A percentile compares a stretch with the other conserved stretches of the same genome.
These are phyloP conservation scores for Cladosporium halotolerans DNA, from an alignment of 2,329 filamentous ascomycete species.

Conservation along the genomic window DNA sequence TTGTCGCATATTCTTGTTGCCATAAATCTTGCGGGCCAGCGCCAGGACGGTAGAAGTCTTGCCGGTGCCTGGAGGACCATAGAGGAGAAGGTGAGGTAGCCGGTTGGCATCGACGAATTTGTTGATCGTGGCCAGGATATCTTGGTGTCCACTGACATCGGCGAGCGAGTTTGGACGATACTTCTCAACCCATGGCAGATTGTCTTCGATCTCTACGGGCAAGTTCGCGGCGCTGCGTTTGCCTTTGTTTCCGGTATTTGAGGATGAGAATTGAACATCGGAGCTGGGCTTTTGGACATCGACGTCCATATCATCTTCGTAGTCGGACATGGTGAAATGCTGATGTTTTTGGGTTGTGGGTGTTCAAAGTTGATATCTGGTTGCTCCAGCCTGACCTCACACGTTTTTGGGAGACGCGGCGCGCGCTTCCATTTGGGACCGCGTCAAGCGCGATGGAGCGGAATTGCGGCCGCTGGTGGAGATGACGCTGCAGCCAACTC, in stretches of 20 bases:
- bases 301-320: slow-evolving; percentile 57
- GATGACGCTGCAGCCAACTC: too few relatives aligned
- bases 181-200: slow-evolving; percentile 95
- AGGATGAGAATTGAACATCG: slow-evolving; percentile 64
- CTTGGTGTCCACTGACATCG: slow-evolving; percentile 93
- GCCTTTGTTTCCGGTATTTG: slow-evolving; percentile 64
- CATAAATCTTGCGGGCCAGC: slow-evolving; percentile 88
- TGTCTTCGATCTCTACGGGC: slow-evolving; percentile 89
- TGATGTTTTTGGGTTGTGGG: slow-evolving; percentile 1
- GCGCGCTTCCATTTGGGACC: not conserved
- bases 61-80: slow-evolving; percentile 91
- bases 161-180: slow-evolving; percentile 83
- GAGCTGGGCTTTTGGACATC: slow-evolving; percentile 53
- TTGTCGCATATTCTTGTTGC: slow-evolving; percentile 83
- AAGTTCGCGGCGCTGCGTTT: slow-evolving; percentile 90
- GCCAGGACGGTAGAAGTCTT: slow-evolving; percentile 97
- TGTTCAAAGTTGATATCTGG: too few relatives aligned
- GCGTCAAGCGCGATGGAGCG: too few relatives aligned
- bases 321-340: slow-evolving; percentile 45
- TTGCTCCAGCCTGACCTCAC: too few relatives aligned
- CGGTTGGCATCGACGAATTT: slow-evolving; percentile 93
- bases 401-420: not conserved
- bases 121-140: slow-evolving; percentile 96
- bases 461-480: too few relatives aligned
- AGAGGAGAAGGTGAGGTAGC: slow-evolving; percentile 90